Percentiles rank a stretch among this genome's conserved stretches.
These are phyloP conservation scores for Creolimax fragrantissima DNA, from an alignment of 78 protist species.

Conservation along the genomic window DNA sequence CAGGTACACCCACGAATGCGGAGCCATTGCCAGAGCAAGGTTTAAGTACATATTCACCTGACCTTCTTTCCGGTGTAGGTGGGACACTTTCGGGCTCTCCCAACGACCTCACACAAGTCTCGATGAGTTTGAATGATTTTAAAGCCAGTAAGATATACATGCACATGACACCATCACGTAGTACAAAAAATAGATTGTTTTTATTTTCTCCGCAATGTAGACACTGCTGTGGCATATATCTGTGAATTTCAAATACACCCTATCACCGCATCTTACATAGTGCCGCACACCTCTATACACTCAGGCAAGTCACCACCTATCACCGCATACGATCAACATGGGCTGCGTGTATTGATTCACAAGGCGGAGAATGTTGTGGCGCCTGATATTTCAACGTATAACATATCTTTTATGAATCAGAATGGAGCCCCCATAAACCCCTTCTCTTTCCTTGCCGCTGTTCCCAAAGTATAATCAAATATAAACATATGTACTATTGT, in stretches of 20 bases:
- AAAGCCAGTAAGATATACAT: too few species aligned
- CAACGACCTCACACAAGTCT: too few species aligned
- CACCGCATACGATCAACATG: background rate
- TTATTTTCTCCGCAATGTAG: too few species aligned
- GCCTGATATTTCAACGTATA: background rate
- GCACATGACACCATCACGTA: too few species aligned
- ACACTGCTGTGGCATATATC: too few species aligned
- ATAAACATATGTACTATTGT: background rate
- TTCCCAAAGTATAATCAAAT: background rate
- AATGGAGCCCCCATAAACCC: background rate
- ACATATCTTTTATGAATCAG: background rate
- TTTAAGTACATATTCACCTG: too few species aligned
- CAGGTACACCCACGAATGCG: too few species aligned
- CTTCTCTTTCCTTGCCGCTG: background rate
- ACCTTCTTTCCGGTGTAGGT: too few species aligned
- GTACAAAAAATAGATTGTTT: too few species aligned
- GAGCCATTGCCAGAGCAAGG: too few species aligned
- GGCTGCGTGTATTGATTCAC: background rate
- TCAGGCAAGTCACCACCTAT: background rate
- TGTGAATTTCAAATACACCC: background rate
- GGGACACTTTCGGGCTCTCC: too few species aligned
- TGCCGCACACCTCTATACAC: background rate
- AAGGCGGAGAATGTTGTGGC: background rate
- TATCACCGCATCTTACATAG: background rate
- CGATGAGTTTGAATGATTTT: too few species aligned